Evolutionary conservation across 2,329 filamentous ascomycete genomes (phyloP).

Genomic region (Mycosphaerella sp.): DNA sequence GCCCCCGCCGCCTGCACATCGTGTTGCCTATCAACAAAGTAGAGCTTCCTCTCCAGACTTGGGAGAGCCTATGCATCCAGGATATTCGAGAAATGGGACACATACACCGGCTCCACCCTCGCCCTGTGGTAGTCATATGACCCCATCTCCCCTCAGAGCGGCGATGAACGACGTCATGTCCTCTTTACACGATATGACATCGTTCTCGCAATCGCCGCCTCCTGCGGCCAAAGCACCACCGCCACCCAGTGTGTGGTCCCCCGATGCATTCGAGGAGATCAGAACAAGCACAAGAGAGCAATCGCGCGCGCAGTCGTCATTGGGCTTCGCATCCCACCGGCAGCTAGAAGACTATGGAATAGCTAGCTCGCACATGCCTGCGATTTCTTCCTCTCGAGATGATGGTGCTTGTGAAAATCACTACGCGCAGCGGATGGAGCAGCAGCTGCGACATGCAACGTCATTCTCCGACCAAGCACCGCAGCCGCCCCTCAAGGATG

Average conservation of each 20-base stretch:
- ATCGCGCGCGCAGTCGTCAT: slow-evolving; percentile 69
- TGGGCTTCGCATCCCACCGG: slow-evolving; percentile 54
- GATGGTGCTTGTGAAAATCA: slow-evolving; percentile 68
- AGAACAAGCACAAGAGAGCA: slow-evolving; percentile 53
- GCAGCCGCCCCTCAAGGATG: slow-evolving; percentile 29
- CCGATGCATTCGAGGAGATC: slow-evolving; percentile 69
- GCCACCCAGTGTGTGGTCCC: slow-evolving; percentile 74
- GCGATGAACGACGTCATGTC: slow-evolving; percentile 99
- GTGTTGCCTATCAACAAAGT: slow-evolving; percentile 48
- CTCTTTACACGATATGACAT: slow-evolving; percentile 79
- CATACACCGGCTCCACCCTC: slow-evolving; percentile 64
- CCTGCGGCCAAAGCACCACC: slow-evolving; percentile 49
- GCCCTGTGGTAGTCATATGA: slow-evolving; percentile 52
- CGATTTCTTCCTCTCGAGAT: slow-evolving; percentile 33
- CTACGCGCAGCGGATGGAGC: slow-evolving; percentile 91
- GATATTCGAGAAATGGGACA: slow-evolving; percentile 47
- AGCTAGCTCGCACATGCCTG: slow-evolving; percentile 43
- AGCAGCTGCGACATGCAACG: slow-evolving; percentile 66
- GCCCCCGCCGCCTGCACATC: slow-evolving; percentile 76
- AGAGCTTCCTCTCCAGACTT: slow-evolving; percentile 45
- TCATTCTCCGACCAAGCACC: slow-evolving; percentile 40
- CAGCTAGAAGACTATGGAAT: slow-evolving; percentile 42
- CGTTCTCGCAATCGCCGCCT: slow-evolving; percentile 48
- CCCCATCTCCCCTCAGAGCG: slow-evolving; percentile 83
- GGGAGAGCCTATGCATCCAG: slow-evolving; percentile 27